These are phyloP conservation scores for Ambrosia hybrid DNA, from an alignment of 140 eudicot genomes.

Conservation along the genomic window DNA sequence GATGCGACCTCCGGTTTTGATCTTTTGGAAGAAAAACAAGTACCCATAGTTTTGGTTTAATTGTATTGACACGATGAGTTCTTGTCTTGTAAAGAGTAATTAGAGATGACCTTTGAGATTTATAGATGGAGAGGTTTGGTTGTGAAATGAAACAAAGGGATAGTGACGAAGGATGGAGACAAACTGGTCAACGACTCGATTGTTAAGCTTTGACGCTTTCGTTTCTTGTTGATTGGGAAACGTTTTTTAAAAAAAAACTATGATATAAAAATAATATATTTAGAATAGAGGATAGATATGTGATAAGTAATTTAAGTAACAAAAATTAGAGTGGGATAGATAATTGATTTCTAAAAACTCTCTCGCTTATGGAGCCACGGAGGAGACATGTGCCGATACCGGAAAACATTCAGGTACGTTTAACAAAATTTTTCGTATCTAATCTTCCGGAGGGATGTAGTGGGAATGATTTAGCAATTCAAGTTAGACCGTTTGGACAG, in stretches of 20 bases:
- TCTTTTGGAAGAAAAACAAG: constrained; percentile 32
- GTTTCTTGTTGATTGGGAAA: background rate
- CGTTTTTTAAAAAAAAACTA: too few species aligned
- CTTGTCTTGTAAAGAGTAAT: background rate
- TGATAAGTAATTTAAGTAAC: too few species aligned
- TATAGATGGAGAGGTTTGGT: constrained; percentile 1
- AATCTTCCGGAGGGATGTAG: too few species aligned
- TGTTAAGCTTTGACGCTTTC: constrained; percentile 21
- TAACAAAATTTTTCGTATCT: too few species aligned
- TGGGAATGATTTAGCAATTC: too few species aligned
- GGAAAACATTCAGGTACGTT: too few species aligned
- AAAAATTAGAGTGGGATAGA: too few species aligned
- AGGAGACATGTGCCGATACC: too few species aligned
- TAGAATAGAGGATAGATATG: background rate
- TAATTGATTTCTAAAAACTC: too few species aligned
- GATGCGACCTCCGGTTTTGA: constrained; percentile 3
- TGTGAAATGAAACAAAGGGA: constrained; percentile 9
- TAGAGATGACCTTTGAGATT: background rate
- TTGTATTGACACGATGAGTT: background rate
- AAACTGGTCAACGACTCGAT: constrained; percentile 17
- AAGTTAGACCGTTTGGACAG: too few species aligned
- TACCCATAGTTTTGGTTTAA: constrained; percentile 30
- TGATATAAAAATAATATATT: background rate
- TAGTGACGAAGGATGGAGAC: background rate
- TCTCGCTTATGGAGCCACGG: too few species aligned